Conservation (phyloP, 2,329 filamentous ascomycete species). For the Neonectria coccinea region DNA sequence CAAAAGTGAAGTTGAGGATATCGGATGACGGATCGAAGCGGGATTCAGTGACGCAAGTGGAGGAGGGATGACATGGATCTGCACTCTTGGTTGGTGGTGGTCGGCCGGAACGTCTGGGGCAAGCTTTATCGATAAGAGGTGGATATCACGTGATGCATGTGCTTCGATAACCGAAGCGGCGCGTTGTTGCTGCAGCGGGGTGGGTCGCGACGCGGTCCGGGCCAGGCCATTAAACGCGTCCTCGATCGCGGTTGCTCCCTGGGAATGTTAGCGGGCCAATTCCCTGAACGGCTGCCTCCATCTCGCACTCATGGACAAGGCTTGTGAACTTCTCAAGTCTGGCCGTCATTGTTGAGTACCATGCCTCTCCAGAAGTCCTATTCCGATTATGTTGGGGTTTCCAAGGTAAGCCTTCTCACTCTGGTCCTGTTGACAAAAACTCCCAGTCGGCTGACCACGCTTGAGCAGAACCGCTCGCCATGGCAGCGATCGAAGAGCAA, state of each 20-base stretch:
- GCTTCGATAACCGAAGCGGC: slow-evolving; percentile 22
- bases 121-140: slow-evolving; percentile 46
- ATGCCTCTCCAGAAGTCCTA: slow-evolving; percentile 58
- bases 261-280: slow-evolving; percentile 29
- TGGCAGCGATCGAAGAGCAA: slow-evolving; percentile 69
- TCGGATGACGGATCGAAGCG: slow-evolving; percentile 36
- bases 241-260: slow-evolving; percentile 15
- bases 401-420: slow-evolving; percentile 46
- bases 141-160: slow-evolving; percentile 41
- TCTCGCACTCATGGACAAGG: slow-evolving; percentile 31
- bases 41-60: slow-evolving; percentile 44
- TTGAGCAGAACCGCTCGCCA: slow-evolving; percentile 53
- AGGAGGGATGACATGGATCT: slow-evolving; percentile 35
- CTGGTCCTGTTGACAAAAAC: slow-evolving; percentile 13
- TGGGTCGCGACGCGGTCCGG: slow-evolving; percentile 41
- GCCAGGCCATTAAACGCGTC: slow-evolving; percentile 46
- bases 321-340: slow-evolving; percentile 34
- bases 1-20: slow-evolving; percentile 17
- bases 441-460: slow-evolving; percentile 18
- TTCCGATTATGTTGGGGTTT: slow-evolving; percentile 51
- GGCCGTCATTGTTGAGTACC: slow-evolving; percentile 33
- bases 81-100: slow-evolving; percentile 7
- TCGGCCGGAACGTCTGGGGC: slow-evolving; percentile 12
- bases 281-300: slow-evolving; percentile 23
- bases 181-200: slow-evolving; percentile 29